Percentiles rank a stretch among this genome's conserved stretches.
phyloP scores from a whole-genome alignment of 768 basidiomycete genomes.

The Trametes punicea region DNA sequence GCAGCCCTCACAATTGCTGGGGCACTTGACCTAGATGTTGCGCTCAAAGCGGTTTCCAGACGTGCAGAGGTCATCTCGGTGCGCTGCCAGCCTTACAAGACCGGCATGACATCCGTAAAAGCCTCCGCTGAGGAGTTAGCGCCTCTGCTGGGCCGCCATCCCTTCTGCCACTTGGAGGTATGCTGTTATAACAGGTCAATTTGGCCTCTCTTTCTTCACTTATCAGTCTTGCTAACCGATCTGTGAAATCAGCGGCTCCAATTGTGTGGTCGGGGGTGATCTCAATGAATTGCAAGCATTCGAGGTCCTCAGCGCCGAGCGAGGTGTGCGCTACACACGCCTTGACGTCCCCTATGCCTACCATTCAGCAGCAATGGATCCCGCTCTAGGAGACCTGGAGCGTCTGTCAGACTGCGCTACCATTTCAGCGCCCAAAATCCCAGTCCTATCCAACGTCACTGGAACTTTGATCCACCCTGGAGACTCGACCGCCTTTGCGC shows the following conservation, averaged over 20 bases:
- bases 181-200: constrained; percentile 57
- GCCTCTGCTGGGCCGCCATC: constrained; percentile 18
- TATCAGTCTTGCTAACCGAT: too few relatives aligned
- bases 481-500: constrained; percentile 44
- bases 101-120: constrained; percentile 63
- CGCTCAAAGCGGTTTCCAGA: constrained; percentile 53
- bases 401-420: constrained; percentile 36
- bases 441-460: constrained; percentile 59
- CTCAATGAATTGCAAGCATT: constrained; percentile 41
- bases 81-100: constrained; percentile 41
- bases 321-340: constrained; percentile 37
- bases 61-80: constrained; percentile 55
- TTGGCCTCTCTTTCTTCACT: too few relatives aligned
- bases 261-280: constrained; percentile 61
- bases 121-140: constrained; percentile 34
- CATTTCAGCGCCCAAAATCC: constrained; percentile 48
- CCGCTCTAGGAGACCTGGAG: constrained; percentile 49
- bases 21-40: constrained; percentile 54
- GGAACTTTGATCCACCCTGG: constrained; percentile 53
- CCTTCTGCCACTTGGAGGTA: constrained; percentile 38
- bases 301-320: constrained; percentile 37
- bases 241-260: constrained; percentile 33
- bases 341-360: constrained; percentile 60
- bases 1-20: constrained; percentile 64
- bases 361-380: constrained; percentile 64